Evolutionary conservation across 495 filamentous ascomycete genomes (phyloP).

Genomic region (Trichoderma erinaceum): DNA sequence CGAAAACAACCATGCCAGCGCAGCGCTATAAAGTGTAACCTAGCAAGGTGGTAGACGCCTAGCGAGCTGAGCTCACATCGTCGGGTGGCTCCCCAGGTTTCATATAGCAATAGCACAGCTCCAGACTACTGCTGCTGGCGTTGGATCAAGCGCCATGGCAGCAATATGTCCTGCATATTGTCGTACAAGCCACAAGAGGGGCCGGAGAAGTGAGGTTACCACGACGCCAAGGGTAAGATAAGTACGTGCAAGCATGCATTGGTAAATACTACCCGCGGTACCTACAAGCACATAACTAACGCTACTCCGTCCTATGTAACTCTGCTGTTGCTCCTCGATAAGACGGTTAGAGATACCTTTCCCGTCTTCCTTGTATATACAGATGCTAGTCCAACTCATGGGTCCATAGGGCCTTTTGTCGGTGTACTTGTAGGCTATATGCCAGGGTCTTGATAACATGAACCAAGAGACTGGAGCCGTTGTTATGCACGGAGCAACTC

Average conservation of each 20-base stretch:
- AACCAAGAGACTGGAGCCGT: background rate
- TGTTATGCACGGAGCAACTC: background rate
- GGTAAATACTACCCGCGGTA: background rate
- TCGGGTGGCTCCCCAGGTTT: background rate
- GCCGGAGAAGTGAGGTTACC: constrained; percentile 1
- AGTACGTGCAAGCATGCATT: background rate
- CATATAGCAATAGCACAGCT: no score
- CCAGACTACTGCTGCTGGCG: no score
- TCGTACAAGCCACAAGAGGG: background rate
- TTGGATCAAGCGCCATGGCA: background rate
- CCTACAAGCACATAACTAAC: background rate
- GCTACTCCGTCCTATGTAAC: background rate
- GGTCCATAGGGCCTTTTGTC: background rate
- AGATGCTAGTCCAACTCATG: no score
- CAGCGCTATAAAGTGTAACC: constrained; percentile 10
- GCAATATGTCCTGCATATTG: background rate
- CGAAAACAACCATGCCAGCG: background rate
- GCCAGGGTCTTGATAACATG: background rate
- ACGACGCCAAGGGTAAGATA: background rate
- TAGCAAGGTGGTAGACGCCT: background rate
- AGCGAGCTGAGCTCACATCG: background rate
- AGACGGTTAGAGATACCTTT: no score
- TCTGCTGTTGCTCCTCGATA: no score
- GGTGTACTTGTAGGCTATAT: background rate
- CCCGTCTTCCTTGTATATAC: no score